Evolutionary conservation across 768 basidiomycete species (phyloP).

Genomic region (Coprinopsis marcescibilis): DNA sequence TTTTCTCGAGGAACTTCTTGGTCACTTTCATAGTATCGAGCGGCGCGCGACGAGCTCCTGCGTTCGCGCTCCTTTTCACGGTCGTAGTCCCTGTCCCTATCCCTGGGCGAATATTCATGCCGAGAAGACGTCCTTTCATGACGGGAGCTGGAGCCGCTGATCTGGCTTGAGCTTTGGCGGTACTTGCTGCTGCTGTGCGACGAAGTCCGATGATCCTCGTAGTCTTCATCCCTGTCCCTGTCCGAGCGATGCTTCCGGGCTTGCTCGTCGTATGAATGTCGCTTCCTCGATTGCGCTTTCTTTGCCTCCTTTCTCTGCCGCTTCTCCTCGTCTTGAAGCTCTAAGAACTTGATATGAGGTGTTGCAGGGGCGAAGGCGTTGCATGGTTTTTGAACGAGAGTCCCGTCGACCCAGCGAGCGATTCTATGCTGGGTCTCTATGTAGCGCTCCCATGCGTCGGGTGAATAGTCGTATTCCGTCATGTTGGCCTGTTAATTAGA

Average conservation of each 20-base stretch:
- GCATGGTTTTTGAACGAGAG: conserved; percentile 8
- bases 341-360: conserved; percentile 10
- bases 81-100: not conserved
- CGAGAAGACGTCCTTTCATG: not conserved
- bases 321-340: conserved; percentile 4
- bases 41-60: not conserved
- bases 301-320: not conserved
- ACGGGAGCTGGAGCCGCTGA: not conserved
- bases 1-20: not conserved
- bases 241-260: conserved; percentile 3
- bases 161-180: not conserved
- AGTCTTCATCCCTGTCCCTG: conserved; percentile 1
- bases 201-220: not conserved
- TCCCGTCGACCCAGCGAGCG: conserved; percentile 14
- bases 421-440: conserved; percentile 14
- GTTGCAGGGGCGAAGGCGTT: conserved; percentile 8
- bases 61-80: not conserved
- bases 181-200: not conserved
- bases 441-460: conserved; percentile 13
- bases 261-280: conserved; percentile 1
- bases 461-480: conserved; percentile 17
- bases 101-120: not conserved
- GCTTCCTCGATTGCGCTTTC: not conserved
- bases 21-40: not conserved
- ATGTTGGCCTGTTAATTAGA: conserved; percentile 8